Percentiles rank a stretch among this genome's conserved stretches.
phyloP scores from a whole-genome alignment of 176 grass and related monocot genomes.

The Carex littledalei region DNA sequence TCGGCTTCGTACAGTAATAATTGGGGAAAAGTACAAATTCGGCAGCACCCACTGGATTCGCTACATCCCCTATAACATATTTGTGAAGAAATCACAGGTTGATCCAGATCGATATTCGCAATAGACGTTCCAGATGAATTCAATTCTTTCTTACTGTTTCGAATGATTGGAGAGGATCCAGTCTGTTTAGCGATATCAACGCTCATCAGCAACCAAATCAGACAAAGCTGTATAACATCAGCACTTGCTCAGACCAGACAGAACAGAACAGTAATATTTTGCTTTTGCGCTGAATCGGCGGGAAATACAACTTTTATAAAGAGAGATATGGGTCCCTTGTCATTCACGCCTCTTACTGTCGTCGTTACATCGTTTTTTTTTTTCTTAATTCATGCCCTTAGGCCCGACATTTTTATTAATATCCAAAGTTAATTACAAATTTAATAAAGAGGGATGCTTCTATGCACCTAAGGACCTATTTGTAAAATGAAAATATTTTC shows the following conservation, averaged over 20 bases:
- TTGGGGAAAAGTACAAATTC: neutral
- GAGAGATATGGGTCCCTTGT: neutral
- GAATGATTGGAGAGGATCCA: neutral
- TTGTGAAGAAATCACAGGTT: too few species aligned
- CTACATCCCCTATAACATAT: neutral
- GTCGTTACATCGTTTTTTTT: neutral
- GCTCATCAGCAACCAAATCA: conserved; percentile 11
- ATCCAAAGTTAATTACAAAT: too few species aligned
- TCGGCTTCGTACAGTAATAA: neutral
- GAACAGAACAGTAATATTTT: neutral
- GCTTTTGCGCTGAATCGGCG: conserved; percentile 7
- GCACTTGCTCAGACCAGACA: neutral
- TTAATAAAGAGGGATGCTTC: too few species aligned
- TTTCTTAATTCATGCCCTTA: too few species aligned
- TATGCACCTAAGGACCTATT: too few species aligned
- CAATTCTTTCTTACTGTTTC: too few species aligned
- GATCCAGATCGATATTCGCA: too few species aligned
- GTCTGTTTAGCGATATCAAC: neutral
- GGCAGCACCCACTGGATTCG: neutral
- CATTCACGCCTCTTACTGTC: conserved; percentile 1
- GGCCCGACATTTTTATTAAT: too few species aligned
- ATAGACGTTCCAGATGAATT: neutral
- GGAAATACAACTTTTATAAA: conserved; percentile 21
- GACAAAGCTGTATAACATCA: conserved; percentile 10
- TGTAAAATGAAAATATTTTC: too few species aligned